Percentiles rank a stretch among this genome's conserved stretches.
Conservation (phyloP, 495 filamentous ascomycete species). For the Podospora appendiculata region DNA sequence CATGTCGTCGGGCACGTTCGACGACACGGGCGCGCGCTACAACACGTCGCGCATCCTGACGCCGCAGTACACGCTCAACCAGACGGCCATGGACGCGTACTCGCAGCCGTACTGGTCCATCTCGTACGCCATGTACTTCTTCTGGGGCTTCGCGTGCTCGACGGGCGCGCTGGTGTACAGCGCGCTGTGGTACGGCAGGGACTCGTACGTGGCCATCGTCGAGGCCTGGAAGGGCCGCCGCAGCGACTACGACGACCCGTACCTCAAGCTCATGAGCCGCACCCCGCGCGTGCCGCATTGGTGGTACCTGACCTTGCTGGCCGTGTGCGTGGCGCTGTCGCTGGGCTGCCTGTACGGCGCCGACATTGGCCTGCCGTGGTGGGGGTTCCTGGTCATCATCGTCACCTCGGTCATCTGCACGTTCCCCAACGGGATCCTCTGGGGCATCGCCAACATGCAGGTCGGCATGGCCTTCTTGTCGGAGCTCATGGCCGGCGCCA, state of each 20-base stretch:
- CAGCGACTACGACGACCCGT: constrained; percentile 8
- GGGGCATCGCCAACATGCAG: constrained; percentile 19
- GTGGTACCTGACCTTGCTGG: constrained; percentile 42
- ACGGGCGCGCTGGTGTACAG: constrained; percentile 7
- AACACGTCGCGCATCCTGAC: constrained; percentile 38
- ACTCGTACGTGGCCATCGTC: neutral
- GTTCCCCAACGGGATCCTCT: constrained; percentile 18
- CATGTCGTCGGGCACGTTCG: constrained; percentile 40
- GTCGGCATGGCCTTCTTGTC: constrained; percentile 15
- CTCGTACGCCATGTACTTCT: constrained; percentile 29
- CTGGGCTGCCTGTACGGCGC: constrained; percentile 36
- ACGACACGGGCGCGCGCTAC: constrained; percentile 36
- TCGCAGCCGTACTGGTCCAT: constrained; percentile 42
- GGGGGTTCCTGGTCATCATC: constrained; percentile 42
- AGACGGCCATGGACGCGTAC: constrained; percentile 32
- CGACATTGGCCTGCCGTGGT: constrained; percentile 42
- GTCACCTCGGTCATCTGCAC: constrained; percentile 18
- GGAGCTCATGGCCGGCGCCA: constrained; percentile 20
- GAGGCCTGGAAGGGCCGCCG: constrained; percentile 6
- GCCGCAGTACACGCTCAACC: constrained; percentile 30
- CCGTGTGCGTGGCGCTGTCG: constrained; percentile 37
- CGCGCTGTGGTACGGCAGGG: constrained; percentile 6
- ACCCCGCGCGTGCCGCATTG: constrained; percentile 29
- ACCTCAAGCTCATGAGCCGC: constrained; percentile 11
- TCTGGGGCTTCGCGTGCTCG: constrained; percentile 9